phyloP scores from a whole-genome alignment of 768 basidiomycete species.

The Kwoniella sp. region DNA sequence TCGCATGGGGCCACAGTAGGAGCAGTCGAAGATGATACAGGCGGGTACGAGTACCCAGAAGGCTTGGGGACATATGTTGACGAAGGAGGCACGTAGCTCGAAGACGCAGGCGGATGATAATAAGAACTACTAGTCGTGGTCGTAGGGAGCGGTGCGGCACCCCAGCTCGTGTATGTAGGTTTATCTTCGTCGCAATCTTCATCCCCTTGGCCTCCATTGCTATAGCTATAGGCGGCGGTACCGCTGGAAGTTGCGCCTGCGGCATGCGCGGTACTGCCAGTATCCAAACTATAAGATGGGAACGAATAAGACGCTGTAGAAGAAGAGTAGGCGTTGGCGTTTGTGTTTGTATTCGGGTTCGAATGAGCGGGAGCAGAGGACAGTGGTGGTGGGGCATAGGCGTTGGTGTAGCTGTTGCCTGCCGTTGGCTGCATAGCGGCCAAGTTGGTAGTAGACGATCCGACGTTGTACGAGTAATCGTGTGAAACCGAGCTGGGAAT shows the following conservation, averaged over 20 bases:
- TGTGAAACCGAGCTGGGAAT: too few species aligned
- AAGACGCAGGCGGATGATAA: background rate
- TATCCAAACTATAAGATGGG: background rate
- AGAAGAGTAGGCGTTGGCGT: background rate
- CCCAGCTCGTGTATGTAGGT: background rate
- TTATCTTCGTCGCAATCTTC: background rate
- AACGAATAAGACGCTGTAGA: background rate
- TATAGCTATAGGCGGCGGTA: background rate
- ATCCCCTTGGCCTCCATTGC: background rate
- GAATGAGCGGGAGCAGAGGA: too few species aligned
- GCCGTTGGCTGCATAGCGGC: background rate
- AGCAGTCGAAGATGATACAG: background rate
- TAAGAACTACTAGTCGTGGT: background rate
- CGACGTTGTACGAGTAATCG: too few species aligned
- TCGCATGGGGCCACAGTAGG: background rate
- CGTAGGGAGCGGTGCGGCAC: background rate
- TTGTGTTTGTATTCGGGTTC: too few species aligned
- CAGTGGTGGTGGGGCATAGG: too few species aligned
- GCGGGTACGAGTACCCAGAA: background rate
- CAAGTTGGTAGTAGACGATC: too few species aligned
- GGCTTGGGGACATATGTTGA: too few species aligned
- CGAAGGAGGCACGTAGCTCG: background rate
- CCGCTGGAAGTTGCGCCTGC: background rate
- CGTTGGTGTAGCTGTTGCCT: background rate
- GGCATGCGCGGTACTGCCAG: too few species aligned